These are phyloP conservation scores for Cyberlindnera veronae DNA, from an alignment of 805 yeast species.

Conservation along the genomic window DNA sequence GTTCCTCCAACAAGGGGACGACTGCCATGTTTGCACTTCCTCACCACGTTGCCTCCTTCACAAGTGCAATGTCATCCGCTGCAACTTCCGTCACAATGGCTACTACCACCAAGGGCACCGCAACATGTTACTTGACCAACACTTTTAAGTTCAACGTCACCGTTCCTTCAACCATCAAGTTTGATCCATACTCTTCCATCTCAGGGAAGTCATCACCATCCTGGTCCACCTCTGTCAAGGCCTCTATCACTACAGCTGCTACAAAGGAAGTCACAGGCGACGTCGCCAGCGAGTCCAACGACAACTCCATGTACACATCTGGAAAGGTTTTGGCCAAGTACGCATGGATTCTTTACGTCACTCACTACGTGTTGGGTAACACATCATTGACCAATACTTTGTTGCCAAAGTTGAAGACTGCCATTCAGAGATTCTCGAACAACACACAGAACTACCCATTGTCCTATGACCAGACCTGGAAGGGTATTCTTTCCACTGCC, in stretches of 20 bases:
- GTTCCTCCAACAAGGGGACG: slow-evolving; percentile 42
- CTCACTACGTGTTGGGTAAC: slow-evolving; percentile 63
- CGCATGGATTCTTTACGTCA: slow-evolving; percentile 78
- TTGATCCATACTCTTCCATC: slow-evolving; percentile 40
- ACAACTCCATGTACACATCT: slow-evolving; percentile 85
- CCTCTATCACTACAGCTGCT: slow-evolving; percentile 34
- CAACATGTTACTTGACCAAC: slow-evolving; percentile 43
- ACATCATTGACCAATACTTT: slow-evolving; percentile 44
- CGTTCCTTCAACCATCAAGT: slow-evolving; percentile 42
- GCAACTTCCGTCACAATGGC: slow-evolving; percentile 38
- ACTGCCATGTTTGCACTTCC: slow-evolving; percentile 62
- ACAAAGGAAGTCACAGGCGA: slow-evolving; percentile 33
- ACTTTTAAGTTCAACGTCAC: slow-evolving; percentile 38
- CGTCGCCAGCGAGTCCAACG: slow-evolving; percentile 45
- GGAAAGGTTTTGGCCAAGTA: slow-evolving; percentile 89
- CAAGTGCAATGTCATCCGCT: slow-evolving; percentile 25
- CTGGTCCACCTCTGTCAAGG: slow-evolving; percentile 30
- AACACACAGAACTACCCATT: slow-evolving; percentile 74
- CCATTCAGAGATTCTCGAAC: slow-evolving; percentile 62
- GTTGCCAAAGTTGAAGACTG: slow-evolving; percentile 57
- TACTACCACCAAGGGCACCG: slow-evolving; percentile 48
- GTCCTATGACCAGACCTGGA: slow-evolving; percentile 75
- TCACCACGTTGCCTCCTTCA: slow-evolving; percentile 52
- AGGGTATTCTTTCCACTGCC: slow-evolving; percentile 72
- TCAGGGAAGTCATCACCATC: slow-evolving; percentile 23